phyloP scores from a whole-genome alignment of 352 stramenopile genomes.

The Phytophthora megakarya region DNA sequence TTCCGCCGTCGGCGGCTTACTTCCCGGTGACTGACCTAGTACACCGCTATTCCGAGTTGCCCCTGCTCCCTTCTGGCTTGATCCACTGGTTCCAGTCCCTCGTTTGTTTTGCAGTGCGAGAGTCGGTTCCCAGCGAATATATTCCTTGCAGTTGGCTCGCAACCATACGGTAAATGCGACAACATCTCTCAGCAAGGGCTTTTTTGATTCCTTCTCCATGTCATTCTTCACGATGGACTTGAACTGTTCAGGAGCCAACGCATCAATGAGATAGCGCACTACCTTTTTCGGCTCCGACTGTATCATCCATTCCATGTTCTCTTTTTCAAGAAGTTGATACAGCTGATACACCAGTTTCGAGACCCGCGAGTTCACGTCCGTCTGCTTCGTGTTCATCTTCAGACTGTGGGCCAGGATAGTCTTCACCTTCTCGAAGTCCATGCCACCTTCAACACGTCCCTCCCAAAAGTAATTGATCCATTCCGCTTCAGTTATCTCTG shows the following conservation, averaged over 20 bases:
- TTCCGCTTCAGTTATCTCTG: no score
- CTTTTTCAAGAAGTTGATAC: constrained; percentile 4
- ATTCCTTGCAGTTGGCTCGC: not conserved
- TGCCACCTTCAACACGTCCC: no score
- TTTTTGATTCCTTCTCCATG: not conserved
- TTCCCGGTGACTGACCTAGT: no score
- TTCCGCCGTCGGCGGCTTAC: no score
- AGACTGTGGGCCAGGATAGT: no score
- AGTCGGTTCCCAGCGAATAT: not conserved
- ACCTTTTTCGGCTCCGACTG: constrained; percentile 2
- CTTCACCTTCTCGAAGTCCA: no score
- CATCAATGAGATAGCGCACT: constrained; percentile 2
- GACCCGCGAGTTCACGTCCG: not conserved
- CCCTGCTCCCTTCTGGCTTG: no score
- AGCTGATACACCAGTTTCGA: constrained; percentile 8
- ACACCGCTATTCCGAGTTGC: no score
- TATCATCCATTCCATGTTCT: constrained; percentile 22
- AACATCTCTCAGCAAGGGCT: not conserved
- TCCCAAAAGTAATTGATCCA: no score
- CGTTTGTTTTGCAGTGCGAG: no score
- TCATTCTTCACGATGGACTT: not conserved
- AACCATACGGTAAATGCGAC: not conserved
- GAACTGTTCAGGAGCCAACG: not conserved
- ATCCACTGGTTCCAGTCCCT: no score
- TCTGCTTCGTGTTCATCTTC: not conserved